Percentiles rank a stretch among this genome's conserved stretches.
phyloP scores from a whole-genome alignment of 768 basidiomycete genomes.

The Postia placenta region DNA sequence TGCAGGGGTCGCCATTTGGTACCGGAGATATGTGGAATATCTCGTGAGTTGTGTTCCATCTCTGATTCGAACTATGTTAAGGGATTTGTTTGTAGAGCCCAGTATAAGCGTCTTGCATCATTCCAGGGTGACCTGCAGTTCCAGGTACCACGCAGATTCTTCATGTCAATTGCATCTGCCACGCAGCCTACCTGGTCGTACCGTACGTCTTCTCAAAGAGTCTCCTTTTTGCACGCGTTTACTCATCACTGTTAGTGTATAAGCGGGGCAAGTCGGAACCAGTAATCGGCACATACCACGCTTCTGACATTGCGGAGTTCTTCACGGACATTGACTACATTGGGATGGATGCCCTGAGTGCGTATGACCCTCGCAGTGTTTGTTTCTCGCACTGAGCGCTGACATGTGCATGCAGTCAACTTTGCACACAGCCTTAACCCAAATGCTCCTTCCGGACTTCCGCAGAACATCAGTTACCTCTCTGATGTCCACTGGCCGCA shows the following conservation, averaged over 20 bases:
- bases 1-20: neutral
- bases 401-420: too few species aligned
- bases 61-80: neutral
- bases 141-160: constrained; percentile 13
- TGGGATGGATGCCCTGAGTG: too few species aligned
- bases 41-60: neutral
- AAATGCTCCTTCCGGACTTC: constrained; percentile 23
- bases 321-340: neutral
- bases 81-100: neutral
- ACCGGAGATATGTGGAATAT: neutral
- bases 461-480: neutral
- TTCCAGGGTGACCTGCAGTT: constrained; percentile 18
- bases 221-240: too few species aligned
- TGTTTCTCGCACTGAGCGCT: too few species aligned
- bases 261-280: too few species aligned
- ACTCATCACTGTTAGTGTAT: too few species aligned
- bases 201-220: too few species aligned
- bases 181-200: neutral
- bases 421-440: constrained; percentile 38
- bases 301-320: neutral
- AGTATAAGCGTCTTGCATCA: constrained; percentile 21
- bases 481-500: neutral
- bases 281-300: too few species aligned
- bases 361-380: neutral
- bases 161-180: constrained; percentile 2